Conservation (phyloP, 805 yeast genomes). For the Yarrowia deformans region DNA sequence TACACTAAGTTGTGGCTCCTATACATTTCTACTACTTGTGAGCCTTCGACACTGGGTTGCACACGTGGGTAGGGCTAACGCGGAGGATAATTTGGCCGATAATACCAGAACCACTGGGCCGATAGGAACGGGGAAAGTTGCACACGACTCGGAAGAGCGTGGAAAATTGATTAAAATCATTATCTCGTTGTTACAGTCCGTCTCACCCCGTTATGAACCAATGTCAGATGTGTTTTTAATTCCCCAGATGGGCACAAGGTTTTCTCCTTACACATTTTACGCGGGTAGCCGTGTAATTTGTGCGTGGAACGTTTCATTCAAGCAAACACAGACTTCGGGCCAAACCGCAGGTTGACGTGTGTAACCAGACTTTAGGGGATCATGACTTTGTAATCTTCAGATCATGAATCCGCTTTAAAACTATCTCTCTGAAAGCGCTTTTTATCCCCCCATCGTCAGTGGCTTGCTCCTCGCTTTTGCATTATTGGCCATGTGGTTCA, state of each 20-base stretch:
- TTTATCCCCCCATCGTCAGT: neutral
- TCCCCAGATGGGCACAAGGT: neutral
- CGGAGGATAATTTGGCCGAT: neutral
- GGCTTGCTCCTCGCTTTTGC: neutral
- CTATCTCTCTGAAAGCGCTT: too few species aligned
- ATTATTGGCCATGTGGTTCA: slow-evolving; percentile 6
- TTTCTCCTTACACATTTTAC: slow-evolving; percentile 14
- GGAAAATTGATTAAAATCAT: neutral
- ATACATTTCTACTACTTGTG: neutral
- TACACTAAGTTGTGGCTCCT: neutral
- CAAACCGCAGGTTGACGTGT: neutral
- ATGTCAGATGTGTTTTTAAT: neutral
- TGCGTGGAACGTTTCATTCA: slow-evolving; percentile 8
- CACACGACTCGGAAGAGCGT: too few species aligned
- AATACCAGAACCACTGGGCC: neutral
- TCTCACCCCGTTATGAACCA: neutral
- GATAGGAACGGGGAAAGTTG: neutral
- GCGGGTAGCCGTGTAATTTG: slow-evolving; percentile 10
- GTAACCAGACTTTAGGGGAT: too few species aligned
- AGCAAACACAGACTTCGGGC: neutral
- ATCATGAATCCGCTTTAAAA: too few species aligned
- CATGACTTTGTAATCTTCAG: too few species aligned
- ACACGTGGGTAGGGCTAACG: slow-evolving; percentile 19
- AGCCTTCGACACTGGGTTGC: neutral
- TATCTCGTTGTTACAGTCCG: too few species aligned